Percentiles rank a stretch among this genome's conserved stretches.
These are phyloP conservation scores for Hymenoscyphus linearis DNA, from an alignment of 2,329 filamentous ascomycete genomes.

Conservation along the genomic window DNA sequence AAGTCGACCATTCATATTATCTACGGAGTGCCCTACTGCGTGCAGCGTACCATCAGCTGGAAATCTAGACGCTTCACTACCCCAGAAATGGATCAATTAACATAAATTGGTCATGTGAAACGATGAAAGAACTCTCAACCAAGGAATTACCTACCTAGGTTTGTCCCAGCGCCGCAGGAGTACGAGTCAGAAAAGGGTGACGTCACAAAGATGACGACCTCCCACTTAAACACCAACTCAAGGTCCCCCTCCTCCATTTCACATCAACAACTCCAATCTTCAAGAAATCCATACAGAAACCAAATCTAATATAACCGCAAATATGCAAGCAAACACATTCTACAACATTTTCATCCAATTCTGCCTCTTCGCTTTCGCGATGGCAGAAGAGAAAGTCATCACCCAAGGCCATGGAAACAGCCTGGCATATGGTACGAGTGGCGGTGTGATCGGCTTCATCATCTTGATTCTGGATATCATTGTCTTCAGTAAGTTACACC, in stretches of 20 bases:
- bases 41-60: no score
- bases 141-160: neutral
- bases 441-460: constrained; percentile 56
- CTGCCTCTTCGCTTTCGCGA: constrained; percentile 43
- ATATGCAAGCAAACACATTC: constrained; percentile 8
- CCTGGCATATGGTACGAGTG: constrained; percentile 56
- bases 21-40: no score
- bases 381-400: constrained; percentile 37
- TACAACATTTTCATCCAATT: constrained; percentile 47
- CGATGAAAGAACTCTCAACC: neutral
- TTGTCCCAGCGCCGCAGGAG: neutral
- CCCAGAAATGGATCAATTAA: neutral
- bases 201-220: neutral
- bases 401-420: constrained; percentile 37
- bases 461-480: constrained; percentile 58
- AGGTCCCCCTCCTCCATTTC: neutral
- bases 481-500: constrained; percentile 51
- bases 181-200: neutral
- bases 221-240: neutral
- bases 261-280: neutral
- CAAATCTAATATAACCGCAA: neutral
- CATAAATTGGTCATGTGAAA: neutral
- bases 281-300: neutral
- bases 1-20: no score
- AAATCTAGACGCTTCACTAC: neutral